Evolutionary conservation across 257 asterid genomes (phyloP).

Genomic region (Solanum clarkiae): DNA sequence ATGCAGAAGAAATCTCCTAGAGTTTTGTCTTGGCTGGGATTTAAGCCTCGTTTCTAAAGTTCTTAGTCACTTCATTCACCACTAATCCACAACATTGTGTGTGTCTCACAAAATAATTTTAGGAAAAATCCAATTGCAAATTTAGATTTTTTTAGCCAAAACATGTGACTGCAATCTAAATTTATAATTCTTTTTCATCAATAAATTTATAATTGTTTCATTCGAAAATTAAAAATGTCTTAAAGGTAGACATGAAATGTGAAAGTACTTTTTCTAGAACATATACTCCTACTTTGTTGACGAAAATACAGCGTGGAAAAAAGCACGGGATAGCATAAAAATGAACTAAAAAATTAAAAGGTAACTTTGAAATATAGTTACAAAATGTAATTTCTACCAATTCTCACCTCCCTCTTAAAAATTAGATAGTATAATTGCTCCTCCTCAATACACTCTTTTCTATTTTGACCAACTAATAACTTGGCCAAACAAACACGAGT

Average conservation of each 20-base stretch:
- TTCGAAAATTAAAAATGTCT: background rate
- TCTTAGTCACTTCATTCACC: background rate
- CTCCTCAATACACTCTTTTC: background rate
- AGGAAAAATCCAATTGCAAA: background rate
- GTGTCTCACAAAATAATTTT: background rate
- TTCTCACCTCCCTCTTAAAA: background rate
- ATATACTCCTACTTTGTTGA: background rate
- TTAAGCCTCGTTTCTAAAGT: background rate
- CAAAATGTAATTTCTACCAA: background rate
- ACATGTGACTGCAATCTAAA: background rate
- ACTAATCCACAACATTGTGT: background rate
- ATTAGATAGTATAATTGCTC: background rate
- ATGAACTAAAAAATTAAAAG: background rate
- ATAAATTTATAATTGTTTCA: background rate
- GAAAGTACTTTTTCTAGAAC: background rate
- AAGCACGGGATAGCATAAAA: background rate
- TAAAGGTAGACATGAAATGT: background rate
- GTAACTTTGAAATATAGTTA: background rate
- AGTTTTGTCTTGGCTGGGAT: background rate
- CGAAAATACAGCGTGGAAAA: background rate
- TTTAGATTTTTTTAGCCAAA: background rate
- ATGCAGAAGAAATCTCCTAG: background rate
- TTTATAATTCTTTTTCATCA: background rate
- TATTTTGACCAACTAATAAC: background rate
- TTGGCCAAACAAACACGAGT: background rate